A percentile compares a stretch with the other conserved stretches of the same genome.
Conservation (phyloP, 2,329 filamentous ascomycete genomes). For the Aspergillus clavatus region DNA sequence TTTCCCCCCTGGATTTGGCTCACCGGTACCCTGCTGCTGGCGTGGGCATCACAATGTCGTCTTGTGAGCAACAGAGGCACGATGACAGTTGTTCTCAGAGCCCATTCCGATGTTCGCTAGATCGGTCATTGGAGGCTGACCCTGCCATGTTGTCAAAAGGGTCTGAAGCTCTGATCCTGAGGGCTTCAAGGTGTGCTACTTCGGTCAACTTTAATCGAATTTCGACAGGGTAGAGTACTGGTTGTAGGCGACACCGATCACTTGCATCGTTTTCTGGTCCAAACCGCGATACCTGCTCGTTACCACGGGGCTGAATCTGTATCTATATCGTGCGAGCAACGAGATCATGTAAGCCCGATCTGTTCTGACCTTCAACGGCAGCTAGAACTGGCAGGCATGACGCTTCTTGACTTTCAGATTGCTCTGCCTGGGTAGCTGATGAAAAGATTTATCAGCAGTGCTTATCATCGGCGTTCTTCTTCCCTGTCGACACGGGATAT, state of each 20-base stretch:
- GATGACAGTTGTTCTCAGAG: background rate
- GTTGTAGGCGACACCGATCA: background rate
- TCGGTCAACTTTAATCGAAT: background rate
- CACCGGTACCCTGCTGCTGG: background rate
- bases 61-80: background rate
- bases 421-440: background rate
- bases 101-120: conserved; percentile 1
- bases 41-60: background rate
- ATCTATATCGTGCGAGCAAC: background rate
- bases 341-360: background rate
- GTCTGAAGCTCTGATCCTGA: background rate
- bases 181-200: background rate
- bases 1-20: background rate
- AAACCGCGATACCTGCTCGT: background rate
- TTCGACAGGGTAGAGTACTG: background rate
- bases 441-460: background rate
- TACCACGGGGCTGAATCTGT: background rate
- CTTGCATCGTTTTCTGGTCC: background rate
- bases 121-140: conserved; percentile 1
- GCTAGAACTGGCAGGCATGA: background rate
- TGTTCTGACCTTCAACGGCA: background rate
- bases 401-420: background rate
- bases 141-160: background rate
- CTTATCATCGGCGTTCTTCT: background rate
- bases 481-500: background rate